Conservation (phyloP, 495 filamentous ascomycete genomes). For the Opeltia flavorubescens region DNA sequence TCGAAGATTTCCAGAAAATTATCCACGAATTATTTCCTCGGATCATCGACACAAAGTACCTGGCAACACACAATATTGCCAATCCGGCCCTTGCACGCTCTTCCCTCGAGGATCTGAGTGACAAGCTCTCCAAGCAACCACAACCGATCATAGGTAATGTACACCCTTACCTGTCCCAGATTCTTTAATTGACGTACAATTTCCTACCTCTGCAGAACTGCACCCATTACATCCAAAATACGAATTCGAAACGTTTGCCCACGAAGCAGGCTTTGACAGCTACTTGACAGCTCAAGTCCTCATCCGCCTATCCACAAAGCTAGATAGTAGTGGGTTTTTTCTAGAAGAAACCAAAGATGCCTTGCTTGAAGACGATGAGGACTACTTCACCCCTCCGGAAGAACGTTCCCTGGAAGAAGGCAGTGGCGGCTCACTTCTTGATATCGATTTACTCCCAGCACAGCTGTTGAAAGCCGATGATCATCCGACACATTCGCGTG, state of each 20-base stretch:
- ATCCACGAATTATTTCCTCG: constrained; percentile 48
- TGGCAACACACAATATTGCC: constrained; percentile 40
- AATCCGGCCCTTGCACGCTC: constrained; percentile 34
- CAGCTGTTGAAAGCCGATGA: not conserved
- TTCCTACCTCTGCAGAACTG: constrained; percentile 21
- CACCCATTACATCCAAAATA: constrained; percentile 36
- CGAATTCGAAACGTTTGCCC: constrained; percentile 24
- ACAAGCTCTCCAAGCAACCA: constrained; percentile 22
- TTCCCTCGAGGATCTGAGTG: constrained; percentile 36
- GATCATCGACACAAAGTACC: constrained; percentile 67
- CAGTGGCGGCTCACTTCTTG: not conserved
- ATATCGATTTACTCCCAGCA: not conserved
- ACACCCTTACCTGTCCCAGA: not conserved
- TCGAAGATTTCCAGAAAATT: constrained; percentile 42
- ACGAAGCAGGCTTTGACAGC: constrained; percentile 67
- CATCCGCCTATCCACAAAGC: constrained; percentile 41
- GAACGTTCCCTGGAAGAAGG: not conserved
- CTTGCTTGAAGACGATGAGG: constrained; percentile 4
- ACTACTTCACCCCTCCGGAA: constrained; percentile 4
- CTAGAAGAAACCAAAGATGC: constrained; percentile 10
- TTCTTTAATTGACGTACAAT: constrained; percentile 6
- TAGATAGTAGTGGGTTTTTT: constrained; percentile 25
- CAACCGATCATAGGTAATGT: constrained; percentile 33
- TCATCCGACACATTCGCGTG: not conserved
- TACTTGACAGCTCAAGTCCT: constrained; percentile 53